These are phyloP conservation scores for Sphagnum tenellum DNA, from an alignment of 225 moss, liverwort and hornwort species.

Conservation along the genomic window DNA sequence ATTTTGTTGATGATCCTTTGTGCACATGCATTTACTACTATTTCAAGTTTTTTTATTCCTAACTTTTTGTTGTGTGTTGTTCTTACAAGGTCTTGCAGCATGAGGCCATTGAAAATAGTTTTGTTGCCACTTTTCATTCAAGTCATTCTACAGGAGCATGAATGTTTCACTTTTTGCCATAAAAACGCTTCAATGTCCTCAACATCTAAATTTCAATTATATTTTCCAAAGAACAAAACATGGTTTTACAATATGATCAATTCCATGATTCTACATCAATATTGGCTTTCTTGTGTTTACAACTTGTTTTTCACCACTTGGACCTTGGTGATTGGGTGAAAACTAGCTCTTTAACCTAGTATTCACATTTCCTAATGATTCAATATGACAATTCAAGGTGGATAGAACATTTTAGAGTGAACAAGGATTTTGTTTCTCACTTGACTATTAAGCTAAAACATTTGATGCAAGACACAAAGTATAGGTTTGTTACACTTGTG, in stretches of 20 bases:
- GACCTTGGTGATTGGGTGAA: conserved; percentile 1
- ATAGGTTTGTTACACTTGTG: not conserved
- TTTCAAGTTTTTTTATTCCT: no score
- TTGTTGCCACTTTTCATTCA: no score
- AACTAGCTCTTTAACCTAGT: not conserved
- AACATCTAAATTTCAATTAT: not conserved
- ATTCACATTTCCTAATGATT: not conserved
- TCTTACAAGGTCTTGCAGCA: no score
- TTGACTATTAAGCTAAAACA: not conserved
- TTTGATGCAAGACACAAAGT: not conserved
- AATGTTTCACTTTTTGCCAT: no score
- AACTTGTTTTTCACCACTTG: not conserved
- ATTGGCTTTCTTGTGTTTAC: not conserved
- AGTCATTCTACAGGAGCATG: no score
- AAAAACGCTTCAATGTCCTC: no score
- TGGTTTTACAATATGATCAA: not conserved
- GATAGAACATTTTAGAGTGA: no score
- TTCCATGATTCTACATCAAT: not conserved
- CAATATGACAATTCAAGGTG: no score
- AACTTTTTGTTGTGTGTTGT: no score
- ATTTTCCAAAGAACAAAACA: not conserved
- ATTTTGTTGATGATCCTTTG: no score
- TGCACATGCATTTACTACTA: no score
- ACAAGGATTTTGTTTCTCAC: not conserved
- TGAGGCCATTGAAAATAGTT: no score